Evolutionary conservation across 495 filamentous ascomycete genomes (phyloP), one percentile per base, ranked within the genome.

Genomic region (Friedmanniomyces simplex): DNA sequence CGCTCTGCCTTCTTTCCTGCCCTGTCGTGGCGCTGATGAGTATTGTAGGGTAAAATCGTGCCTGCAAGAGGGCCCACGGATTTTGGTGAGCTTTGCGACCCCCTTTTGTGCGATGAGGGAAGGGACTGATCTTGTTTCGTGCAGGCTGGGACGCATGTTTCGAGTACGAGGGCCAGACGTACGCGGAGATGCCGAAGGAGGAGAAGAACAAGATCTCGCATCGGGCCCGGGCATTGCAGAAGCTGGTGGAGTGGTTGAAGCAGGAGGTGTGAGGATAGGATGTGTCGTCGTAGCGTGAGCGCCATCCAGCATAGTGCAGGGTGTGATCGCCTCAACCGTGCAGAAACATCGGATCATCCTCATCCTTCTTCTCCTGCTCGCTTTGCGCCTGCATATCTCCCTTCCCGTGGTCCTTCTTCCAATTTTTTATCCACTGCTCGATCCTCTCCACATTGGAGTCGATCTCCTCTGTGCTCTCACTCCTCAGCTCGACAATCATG

Each of bases 171-270:
- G 91, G 91, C 48, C 73, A 89, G 72, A 98, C 93, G 72, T 97
- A 95, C 67, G 94, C 93, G 24, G 93, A 99, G 74, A 99, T 99
- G 93, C 86, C 88, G 48, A 88, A 89, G 71, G 77, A 72, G 26
- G 83, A 83, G 67, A 99, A 99, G 85, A 97, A 97, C 74, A 77
- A 78, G 63, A 85, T 97, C 61, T 95, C 89, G 34, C 93, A 99
- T 73, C 87, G 93, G 47, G 84, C 77, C 68, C 86, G 84, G 67
- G 93, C 93, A 28, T 74, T 97, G 46, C 77, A 81, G 61, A 94
- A 95, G 71, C 73, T 98, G 62, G 88, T 86, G 65, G 75, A 73
- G 8, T 99, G 91, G 91, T 73, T 98, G 61, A 76, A 81, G 58
- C 50, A 60, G 45, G 54, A 67, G 47, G 58, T 58, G 18, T 60